Evolutionary conservation across 441 rosid species (phyloP).

Genomic region (Dalechampia spathulata): DNA sequence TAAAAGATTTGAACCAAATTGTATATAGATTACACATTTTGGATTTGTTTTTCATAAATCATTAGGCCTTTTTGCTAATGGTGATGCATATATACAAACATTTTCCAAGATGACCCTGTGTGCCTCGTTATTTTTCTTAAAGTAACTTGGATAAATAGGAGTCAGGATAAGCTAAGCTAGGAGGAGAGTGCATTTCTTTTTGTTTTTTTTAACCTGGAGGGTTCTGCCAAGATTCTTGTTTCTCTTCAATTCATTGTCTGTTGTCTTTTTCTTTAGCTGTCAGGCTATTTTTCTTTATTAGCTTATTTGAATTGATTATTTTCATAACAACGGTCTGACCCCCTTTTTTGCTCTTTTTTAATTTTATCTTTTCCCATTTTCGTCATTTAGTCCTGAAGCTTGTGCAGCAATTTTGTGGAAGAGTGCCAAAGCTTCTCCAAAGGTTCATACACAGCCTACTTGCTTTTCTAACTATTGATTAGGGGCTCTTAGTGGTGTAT

Average conservation of each 20-base stretch:
- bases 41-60: too few species aligned
- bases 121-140: neutral
- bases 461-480: conserved; percentile 10
- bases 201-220: neutral
- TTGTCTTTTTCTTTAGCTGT: neutral
- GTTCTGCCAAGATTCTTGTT: neutral
- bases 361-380: neutral
- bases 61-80: too few species aligned
- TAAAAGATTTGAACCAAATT: too few species aligned
- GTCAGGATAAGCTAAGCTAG: neutral
- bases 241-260: neutral
- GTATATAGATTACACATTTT: too few species aligned
- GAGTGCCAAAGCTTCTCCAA: conserved; percentile 80
- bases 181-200: neutral
- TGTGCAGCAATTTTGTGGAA: conserved; percentile 97
- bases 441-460: conserved; percentile 37
- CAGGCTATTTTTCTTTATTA: neutral
- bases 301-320: neutral
- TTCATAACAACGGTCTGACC: neutral
- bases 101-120: neutral
- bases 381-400: conserved; percentile 75
- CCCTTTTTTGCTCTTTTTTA: neutral
- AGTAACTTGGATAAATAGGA: neutral
- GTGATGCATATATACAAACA: neutral
- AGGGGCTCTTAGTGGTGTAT: conserved; percentile 11